phyloP scores from a whole-genome alignment of 73 alveolate genomes.

The Stentor coeruleus region DNA sequence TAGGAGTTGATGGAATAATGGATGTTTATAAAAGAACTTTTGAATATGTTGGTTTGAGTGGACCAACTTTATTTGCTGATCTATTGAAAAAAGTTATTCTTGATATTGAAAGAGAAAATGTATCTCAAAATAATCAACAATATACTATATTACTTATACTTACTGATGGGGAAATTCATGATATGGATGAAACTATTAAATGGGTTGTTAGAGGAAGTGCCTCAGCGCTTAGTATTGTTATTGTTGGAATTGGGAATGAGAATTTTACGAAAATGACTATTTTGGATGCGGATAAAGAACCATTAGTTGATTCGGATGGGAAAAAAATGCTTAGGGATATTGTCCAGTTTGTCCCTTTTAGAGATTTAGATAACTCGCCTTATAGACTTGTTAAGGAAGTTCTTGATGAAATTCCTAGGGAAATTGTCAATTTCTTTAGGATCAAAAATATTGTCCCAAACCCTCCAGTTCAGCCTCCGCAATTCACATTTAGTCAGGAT shows the following conservation, averaged over 20 bases:
- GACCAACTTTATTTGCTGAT: conserved; percentile 53
- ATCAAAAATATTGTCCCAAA: background rate
- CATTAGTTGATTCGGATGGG: conserved; percentile 55
- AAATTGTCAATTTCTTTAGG: conserved; percentile 29
- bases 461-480: too few species aligned
- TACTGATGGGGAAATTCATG: conserved; percentile 93
- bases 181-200: conserved; percentile 70
- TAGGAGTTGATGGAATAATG: conserved; percentile 61
- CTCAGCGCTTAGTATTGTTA: conserved; percentile 81
- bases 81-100: too few species aligned
- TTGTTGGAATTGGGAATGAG: conserved; percentile 91
- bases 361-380: conserved; percentile 35
- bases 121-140: conserved; percentile 19
- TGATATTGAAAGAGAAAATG: background rate
- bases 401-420: conserved; percentile 79
- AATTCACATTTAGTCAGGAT: too few species aligned
- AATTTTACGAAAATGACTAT: conserved; percentile 73
- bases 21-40: conserved; percentile 55
- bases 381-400: conserved; percentile 71
- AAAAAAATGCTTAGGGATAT: conserved; percentile 75
- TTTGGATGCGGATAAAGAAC: conserved; percentile 92
- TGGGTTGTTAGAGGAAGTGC: conserved; percentile 47
- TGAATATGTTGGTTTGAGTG: conserved; percentile 49
- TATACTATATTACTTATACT: conserved; percentile 69
- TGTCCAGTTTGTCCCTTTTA: conserved; percentile 72